Percentiles rank a stretch among this genome's conserved stretches.
phyloP scores from a whole-genome alignment of 1,284 basidiomycete species.

The Cryptococcus sp. region DNA sequence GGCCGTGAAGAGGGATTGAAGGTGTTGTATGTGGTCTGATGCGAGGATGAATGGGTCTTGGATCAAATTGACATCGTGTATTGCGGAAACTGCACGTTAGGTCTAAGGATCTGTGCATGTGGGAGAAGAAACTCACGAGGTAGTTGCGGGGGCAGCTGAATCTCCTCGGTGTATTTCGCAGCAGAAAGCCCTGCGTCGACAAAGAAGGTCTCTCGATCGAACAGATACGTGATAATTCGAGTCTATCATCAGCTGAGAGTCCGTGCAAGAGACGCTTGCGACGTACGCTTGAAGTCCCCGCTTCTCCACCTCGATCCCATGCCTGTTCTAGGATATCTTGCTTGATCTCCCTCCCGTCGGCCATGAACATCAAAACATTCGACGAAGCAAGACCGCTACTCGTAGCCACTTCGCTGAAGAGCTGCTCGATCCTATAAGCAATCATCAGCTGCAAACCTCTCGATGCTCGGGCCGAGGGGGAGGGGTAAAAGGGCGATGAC shows the following conservation, averaged over 20 bases:
- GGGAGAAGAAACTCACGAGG: constrained; percentile 23
- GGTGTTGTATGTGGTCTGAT: constrained; percentile 37
- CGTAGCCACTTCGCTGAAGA: constrained; percentile 24
- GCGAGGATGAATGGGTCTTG: constrained; percentile 38
- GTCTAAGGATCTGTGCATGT: not conserved
- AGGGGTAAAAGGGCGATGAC: constrained; percentile 6
- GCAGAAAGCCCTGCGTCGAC: constrained; percentile 38
- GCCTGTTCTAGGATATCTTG: constrained; percentile 32
- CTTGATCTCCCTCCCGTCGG: constrained; percentile 38
- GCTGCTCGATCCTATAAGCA: constrained; percentile 27
- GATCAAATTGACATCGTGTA: constrained; percentile 15
- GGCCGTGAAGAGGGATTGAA: constrained; percentile 37
- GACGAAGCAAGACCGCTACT: constrained; percentile 20
- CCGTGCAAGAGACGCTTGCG: not conserved
- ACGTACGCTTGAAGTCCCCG: constrained; percentile 21
- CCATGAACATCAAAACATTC: constrained; percentile 40
- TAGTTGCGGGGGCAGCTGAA: constrained; percentile 32
- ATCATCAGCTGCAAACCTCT: not conserved
- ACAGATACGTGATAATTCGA: constrained; percentile 26
- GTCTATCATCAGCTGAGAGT: constrained; percentile 3
- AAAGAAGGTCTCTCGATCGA: constrained; percentile 43
- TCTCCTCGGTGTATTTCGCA: constrained; percentile 30
- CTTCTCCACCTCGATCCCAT: constrained; percentile 37
- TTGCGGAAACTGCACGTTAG: constrained; percentile 7
- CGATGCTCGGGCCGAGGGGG: not conserved